phyloP scores from a whole-genome alignment of 1,284 basidiomycete genomes.

The Butyriboletus regius region DNA sequence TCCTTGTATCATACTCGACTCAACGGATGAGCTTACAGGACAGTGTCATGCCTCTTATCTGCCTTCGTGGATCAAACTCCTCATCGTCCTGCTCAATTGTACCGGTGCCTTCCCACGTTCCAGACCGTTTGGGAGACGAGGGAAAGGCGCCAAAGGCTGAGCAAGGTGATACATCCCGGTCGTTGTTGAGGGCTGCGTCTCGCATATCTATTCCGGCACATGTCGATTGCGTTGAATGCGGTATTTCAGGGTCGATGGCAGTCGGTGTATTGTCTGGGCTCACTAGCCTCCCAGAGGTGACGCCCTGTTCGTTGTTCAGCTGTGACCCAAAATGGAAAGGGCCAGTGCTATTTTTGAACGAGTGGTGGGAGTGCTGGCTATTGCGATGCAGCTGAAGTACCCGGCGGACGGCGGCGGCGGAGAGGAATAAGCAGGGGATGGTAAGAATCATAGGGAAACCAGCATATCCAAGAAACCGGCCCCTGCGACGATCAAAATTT shows the following conservation, averaged over 20 bases:
- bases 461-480: slow-evolving; percentile 54
- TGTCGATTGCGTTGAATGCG: not conserved
- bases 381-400: slow-evolving; percentile 30
- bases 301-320: not conserved
- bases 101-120: slow-evolving; percentile 1
- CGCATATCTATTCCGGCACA: not conserved
- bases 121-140: not conserved
- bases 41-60: not conserved
- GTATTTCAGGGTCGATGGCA: not conserved
- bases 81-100: not conserved
- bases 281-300: not conserved
- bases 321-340: not conserved
- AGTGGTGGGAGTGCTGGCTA: slow-evolving; percentile 1
- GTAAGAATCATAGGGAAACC: slow-evolving; percentile 48
- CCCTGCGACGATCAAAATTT: slow-evolving; percentile 35
- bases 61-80: not conserved
- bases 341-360: not conserved
- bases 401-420: slow-evolving; percentile 38
- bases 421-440: slow-evolving; percentile 47
- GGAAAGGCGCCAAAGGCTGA: not conserved
- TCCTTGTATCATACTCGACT: not conserved
- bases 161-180: not conserved
- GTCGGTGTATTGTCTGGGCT: not conserved
- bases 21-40: slow-evolving; percentile 9
- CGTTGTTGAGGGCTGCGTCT: not conserved